phyloP scores from a whole-genome alignment of 257 asterid genomes.

The Catharanthus roseus region DNA sequence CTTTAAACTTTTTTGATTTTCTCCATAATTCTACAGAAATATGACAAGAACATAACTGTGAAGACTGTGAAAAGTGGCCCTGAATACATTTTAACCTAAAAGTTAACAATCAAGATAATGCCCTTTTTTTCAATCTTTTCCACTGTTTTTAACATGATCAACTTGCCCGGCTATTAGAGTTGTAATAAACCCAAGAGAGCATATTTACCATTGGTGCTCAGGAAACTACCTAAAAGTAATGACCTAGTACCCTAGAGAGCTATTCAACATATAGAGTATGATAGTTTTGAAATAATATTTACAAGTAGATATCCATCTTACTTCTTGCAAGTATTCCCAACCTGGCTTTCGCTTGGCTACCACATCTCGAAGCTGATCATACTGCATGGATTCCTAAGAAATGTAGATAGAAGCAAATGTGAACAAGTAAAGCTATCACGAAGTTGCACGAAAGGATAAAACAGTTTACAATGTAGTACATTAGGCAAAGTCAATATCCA shows the following conservation, averaged over 20 bases:
- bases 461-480: neutral
- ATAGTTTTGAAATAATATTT: neutral
- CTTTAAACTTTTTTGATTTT: neutral
- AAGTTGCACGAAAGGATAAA: neutral
- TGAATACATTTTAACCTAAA: neutral
- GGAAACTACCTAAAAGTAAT: neutral
- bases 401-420: conserved; percentile 9
- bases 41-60: neutral
- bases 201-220: neutral
- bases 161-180: neutral
- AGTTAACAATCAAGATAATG: neutral
- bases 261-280: neutral
- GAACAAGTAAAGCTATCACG: neutral
- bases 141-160: neutral
- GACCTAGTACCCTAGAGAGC: neutral
- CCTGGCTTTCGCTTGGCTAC: conserved; percentile 86
- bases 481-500: neutral
- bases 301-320: conserved; percentile 25
- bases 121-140: neutral
- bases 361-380: conserved; percentile 86
- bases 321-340: conserved; percentile 97
- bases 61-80: neutral
- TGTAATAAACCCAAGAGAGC: neutral
- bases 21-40: neutral
- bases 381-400: conserved; percentile 75